A percentile compares a stretch with the other conserved stretches of the same genome.
phyloP scores from a whole-genome alignment of 2,329 filamentous ascomycete species.

The Fusarium sp. region DNA sequence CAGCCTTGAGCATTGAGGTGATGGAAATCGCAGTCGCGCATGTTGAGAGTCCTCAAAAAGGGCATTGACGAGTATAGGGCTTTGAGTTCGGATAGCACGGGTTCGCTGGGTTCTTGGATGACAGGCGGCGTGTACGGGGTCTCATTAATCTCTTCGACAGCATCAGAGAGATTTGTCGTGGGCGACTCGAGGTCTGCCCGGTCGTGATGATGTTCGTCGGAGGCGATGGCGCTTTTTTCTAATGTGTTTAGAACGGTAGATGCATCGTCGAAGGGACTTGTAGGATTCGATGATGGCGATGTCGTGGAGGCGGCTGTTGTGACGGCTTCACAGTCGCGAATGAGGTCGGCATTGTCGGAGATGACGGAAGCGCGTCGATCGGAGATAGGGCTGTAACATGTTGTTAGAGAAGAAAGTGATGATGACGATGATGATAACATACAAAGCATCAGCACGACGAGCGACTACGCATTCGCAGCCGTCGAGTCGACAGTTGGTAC shows the following conservation, averaged over 20 bases:
- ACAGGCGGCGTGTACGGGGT: neutral
- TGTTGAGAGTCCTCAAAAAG: constrained; percentile 27
- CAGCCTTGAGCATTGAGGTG: constrained; percentile 32
- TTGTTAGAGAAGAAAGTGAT: neutral
- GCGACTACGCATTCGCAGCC: constrained; percentile 34
- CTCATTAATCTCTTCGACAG: neutral
- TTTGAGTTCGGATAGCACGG: constrained; percentile 32
- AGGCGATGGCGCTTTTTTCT: constrained; percentile 3
- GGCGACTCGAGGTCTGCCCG: constrained; percentile 2
- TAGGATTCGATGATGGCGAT: constrained; percentile 16
- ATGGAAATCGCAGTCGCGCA: constrained; percentile 32
- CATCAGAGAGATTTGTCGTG: neutral
- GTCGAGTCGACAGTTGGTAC: constrained; percentile 42
- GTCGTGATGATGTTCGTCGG: neutral
- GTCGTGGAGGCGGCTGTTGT: constrained; percentile 5
- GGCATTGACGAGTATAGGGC: constrained; percentile 38
- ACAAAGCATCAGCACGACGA: constrained; percentile 25
- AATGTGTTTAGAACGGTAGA: neutral
- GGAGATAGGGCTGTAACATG: neutral
- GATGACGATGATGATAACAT: neutral
- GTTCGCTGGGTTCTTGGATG: constrained; percentile 2
- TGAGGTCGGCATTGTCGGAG: neutral
- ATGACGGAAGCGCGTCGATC: neutral
- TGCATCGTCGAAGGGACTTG: constrained; percentile 12
- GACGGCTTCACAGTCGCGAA: constrained; percentile 18